These are phyloP conservation scores for Petunia secreta DNA, from an alignment of 257 asterid species.

Conservation along the genomic window DNA sequence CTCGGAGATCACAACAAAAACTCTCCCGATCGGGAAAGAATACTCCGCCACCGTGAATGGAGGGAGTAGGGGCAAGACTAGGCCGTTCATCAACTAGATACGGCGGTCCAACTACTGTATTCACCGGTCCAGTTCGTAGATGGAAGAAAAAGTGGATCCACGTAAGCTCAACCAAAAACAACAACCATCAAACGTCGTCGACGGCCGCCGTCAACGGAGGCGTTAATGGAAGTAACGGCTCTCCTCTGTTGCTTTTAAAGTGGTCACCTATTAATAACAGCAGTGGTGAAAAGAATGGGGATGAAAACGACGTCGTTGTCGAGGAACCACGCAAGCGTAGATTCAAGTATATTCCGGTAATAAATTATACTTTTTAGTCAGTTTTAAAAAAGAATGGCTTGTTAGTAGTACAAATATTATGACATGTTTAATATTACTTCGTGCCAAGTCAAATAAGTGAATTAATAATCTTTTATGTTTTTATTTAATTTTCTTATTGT, in stretches of 20 bases:
- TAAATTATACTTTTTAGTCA: conserved; percentile 7
- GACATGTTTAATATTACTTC: neutral
- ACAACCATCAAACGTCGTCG: conserved; percentile 22
- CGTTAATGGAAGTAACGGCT: conserved; percentile 48
- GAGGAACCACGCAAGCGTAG: conserved; percentile 77
- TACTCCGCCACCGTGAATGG: conserved; percentile 55
- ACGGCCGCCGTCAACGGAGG: conserved; percentile 47
- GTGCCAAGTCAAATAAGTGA: neutral
- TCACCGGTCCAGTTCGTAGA: conserved; percentile 87
- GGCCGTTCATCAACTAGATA: conserved; percentile 86
- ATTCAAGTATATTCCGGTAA: conserved; percentile 92
- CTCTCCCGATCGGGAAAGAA: neutral
- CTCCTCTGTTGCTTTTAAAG: conserved; percentile 38
- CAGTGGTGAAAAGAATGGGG: conserved; percentile 36
- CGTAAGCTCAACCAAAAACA: conserved; percentile 28
- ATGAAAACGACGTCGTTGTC: conserved; percentile 43
- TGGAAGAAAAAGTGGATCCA: conserved; percentile 78
- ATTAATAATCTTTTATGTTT: neutral
- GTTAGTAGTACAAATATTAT: neutral
- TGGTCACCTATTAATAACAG: conserved; percentile 29
- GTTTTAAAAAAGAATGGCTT: neutral
- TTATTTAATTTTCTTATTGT: neutral
- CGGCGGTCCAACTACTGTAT: conserved; percentile 85
- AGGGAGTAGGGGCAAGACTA: conserved; percentile 89
- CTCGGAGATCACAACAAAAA: neutral